phyloP scores from a whole-genome alignment of 2,329 filamentous ascomycete genomes.

The Fusarium compactum region DNA sequence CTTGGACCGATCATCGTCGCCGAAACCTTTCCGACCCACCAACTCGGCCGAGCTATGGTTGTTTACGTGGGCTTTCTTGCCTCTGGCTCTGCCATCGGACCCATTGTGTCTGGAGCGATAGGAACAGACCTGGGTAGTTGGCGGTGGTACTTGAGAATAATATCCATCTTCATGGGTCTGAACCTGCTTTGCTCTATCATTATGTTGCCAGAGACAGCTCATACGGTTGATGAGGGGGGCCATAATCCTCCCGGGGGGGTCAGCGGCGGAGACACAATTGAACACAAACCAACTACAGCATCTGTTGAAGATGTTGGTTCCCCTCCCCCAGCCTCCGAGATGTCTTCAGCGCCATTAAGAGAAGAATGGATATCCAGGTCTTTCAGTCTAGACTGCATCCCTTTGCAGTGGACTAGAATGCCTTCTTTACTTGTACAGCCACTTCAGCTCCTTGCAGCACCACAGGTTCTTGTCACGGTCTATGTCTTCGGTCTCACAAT shows the following conservation, averaged over 20 bases:
- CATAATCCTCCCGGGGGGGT: too few relatives aligned
- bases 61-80: constrained; percentile 17
- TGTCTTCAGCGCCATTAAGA: too few relatives aligned
- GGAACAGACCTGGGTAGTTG: neutral
- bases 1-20: constrained; percentile 19
- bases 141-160: constrained; percentile 19
- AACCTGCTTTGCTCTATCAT: neutral
- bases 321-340: neutral
- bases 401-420: neutral
- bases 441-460: neutral
- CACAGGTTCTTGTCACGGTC: constrained; percentile 5
- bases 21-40: constrained; percentile 1
- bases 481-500: constrained; percentile 11
- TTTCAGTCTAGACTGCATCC: neutral
- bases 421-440: neutral
- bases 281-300: neutral
- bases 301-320: neutral
- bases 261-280: neutral
- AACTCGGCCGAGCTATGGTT: constrained; percentile 8
- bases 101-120: neutral
- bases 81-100: neutral
- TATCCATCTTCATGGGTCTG: neutral
- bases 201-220: constrained; percentile 14
- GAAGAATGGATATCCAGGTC: neutral
- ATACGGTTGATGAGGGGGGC: neutral